Conservation (phyloP, 164 flowering plant genomes). For the Kalanchoe fedtschenkoi region DNA sequence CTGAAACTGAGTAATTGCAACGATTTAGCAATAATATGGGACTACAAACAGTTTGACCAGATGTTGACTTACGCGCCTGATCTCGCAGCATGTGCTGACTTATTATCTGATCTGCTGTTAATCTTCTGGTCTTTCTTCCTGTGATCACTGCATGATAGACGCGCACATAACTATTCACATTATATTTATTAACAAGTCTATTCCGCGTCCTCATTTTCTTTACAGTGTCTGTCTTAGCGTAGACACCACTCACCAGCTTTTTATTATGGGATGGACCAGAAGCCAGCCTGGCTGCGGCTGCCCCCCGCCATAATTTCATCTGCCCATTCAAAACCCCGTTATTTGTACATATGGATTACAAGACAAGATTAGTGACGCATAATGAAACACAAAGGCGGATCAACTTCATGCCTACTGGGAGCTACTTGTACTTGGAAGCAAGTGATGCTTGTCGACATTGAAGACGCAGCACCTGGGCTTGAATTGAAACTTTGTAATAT, state of each 20-base stretch:
- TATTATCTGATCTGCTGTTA: not conserved
- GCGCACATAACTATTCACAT: not conserved
- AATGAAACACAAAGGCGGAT: not conserved
- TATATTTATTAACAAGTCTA: not conserved
- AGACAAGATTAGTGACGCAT: not conserved
- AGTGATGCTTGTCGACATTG: not conserved
- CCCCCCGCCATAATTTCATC: not conserved
- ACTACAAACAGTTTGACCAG: not conserved
- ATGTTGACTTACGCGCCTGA: not conserved
- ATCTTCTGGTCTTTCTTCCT: constrained; percentile 3
- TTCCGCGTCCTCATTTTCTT: not conserved
- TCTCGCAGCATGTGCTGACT: constrained; percentile 3
- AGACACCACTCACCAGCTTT: not conserved
- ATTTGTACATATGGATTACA: not conserved
- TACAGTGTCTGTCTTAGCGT: not conserved
- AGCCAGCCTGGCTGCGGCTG: not conserved
- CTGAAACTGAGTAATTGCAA: too few relatives aligned
- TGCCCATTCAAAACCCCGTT: not conserved
- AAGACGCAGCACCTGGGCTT: not conserved
- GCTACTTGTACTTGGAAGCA: not conserved
- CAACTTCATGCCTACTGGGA: not conserved
- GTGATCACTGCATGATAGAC: constrained; percentile 1
- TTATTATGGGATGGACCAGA: not conserved
- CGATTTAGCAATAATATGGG: too few relatives aligned
- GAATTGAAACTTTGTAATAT: not conserved